phyloP scores from a whole-genome alignment of 2,329 filamentous ascomycete genomes.

The Xylaria digitata region DNA sequence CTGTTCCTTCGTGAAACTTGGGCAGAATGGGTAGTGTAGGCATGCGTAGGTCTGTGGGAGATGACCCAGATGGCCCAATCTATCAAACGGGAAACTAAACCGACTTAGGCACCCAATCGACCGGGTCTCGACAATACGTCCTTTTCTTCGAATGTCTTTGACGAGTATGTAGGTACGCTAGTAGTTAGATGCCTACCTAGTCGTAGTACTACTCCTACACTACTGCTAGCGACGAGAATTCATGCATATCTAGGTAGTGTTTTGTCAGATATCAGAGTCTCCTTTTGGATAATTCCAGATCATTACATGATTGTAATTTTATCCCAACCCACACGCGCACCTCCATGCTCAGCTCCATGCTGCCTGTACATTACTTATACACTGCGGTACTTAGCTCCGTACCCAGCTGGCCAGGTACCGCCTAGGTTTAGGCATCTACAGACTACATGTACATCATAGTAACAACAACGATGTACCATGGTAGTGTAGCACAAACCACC shows the following conservation, averaged over 20 bases:
- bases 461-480: too few relatives aligned
- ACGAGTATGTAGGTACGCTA: neutral
- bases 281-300: conserved; percentile 6
- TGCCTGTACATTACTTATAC: too few relatives aligned
- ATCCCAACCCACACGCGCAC: neutral
- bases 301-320: neutral
- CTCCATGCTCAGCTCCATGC: too few relatives aligned
- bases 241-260: neutral
- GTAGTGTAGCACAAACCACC: neutral
- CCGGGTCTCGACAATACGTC: neutral
- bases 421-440: neutral
- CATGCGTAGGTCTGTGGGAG: neutral
- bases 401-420: neutral
- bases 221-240: neutral
- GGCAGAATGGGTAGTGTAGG: neutral
- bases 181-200: neutral
- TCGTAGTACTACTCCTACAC: neutral
- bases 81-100: neutral
- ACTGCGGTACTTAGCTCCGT: too few relatives aligned
- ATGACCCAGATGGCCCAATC: neutral
- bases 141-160: neutral
- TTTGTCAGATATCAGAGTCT: conserved; percentile 7
- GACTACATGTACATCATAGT: neutral
- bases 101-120: neutral
- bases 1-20: neutral